Percentiles rank a stretch among this genome's conserved stretches.
Evolutionary conservation across 2,329 filamentous ascomycete species (phyloP).

Genomic region (Anthostomella pinea): DNA sequence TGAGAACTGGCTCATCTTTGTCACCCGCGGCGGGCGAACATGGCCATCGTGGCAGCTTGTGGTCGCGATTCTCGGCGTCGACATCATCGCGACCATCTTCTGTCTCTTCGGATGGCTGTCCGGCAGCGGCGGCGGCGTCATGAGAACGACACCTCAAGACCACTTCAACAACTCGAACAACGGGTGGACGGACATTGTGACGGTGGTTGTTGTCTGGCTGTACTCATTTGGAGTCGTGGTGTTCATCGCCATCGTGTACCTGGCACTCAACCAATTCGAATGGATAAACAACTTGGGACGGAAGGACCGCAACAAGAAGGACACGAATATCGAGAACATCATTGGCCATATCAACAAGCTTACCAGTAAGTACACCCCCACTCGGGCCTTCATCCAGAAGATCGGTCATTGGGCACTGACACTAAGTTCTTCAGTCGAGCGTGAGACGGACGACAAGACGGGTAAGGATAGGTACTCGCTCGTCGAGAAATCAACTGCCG

Average conservation of each 20-base stretch:
- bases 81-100: conserved; percentile 70
- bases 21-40: conserved; percentile 69
- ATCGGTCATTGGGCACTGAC: conserved; percentile 2
- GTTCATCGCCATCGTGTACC: conserved; percentile 64
- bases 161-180: conserved; percentile 34
- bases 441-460: conserved; percentile 24
- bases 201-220: conserved; percentile 62
- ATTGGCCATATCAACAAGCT: conserved; percentile 63
- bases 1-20: conserved; percentile 78
- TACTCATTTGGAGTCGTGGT: conserved; percentile 66
- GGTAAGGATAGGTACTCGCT: conserved; percentile 27
- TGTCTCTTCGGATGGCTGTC: conserved; percentile 72
- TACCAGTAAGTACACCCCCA: conserved; percentile 34
- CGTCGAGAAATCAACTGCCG: conserved; percentile 28
- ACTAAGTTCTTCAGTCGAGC: conserved; percentile 21
- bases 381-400: neutral
- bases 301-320: conserved; percentile 58
- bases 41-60: conserved; percentile 74
- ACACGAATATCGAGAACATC: conserved; percentile 65
- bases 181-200: conserved; percentile 51
- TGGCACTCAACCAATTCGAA: conserved; percentile 55
- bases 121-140: conserved; percentile 40
- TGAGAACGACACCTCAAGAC: conserved; percentile 32
- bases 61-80: conserved; percentile 67
- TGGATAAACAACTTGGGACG: conserved; percentile 62